phyloP scores from a whole-genome alignment of 1,284 basidiomycete species.

The Vanrija pseudolonga region DNA sequence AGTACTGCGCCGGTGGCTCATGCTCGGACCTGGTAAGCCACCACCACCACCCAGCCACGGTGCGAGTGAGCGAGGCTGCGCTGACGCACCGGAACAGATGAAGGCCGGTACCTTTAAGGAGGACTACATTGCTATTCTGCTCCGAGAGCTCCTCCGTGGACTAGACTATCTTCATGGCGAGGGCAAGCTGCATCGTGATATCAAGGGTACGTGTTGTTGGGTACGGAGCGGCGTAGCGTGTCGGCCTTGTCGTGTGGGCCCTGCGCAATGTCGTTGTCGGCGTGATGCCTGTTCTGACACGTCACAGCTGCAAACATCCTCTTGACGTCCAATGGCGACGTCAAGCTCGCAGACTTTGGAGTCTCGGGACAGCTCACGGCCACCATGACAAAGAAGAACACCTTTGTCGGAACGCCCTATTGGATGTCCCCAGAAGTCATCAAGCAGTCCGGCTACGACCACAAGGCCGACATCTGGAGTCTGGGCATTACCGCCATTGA shows the following conservation, averaged over 20 bases:
- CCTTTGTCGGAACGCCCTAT: slow-evolving; percentile 93
- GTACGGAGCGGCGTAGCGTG: too few species aligned
- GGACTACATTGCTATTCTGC: slow-evolving; percentile 97
- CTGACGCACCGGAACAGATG: slow-evolving; percentile 62
- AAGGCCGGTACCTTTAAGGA: slow-evolving; percentile 96
- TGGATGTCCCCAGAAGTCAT: slow-evolving; percentile 99
- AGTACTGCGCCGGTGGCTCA: slow-evolving; percentile 64
- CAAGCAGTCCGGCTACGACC: slow-evolving; percentile 98
- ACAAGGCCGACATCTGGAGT: slow-evolving; percentile 98
- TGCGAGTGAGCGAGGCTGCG: background rate
- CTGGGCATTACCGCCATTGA: slow-evolving; percentile 94
- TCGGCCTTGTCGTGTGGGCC: too few species aligned
- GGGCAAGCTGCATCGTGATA: slow-evolving; percentile 95
- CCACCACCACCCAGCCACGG: background rate
- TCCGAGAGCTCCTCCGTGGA: slow-evolving; percentile 84
- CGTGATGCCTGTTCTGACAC: too few species aligned
- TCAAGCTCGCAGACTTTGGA: slow-evolving; percentile 98
- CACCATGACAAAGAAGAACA: slow-evolving; percentile 98
- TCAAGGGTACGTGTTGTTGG: slow-evolving; percentile 68
- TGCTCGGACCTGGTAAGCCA: slow-evolving; percentile 53
- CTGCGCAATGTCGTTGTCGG: too few species aligned
- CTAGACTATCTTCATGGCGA: slow-evolving; percentile 91
- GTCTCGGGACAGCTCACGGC: slow-evolving; percentile 98
- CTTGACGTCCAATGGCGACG: slow-evolving; percentile 84
- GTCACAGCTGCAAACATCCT: slow-evolving; percentile 84